Evolutionary conservation across 2,329 filamentous ascomycete genomes (phyloP).

Genomic region (Aspergillus pseudoterreus): DNA sequence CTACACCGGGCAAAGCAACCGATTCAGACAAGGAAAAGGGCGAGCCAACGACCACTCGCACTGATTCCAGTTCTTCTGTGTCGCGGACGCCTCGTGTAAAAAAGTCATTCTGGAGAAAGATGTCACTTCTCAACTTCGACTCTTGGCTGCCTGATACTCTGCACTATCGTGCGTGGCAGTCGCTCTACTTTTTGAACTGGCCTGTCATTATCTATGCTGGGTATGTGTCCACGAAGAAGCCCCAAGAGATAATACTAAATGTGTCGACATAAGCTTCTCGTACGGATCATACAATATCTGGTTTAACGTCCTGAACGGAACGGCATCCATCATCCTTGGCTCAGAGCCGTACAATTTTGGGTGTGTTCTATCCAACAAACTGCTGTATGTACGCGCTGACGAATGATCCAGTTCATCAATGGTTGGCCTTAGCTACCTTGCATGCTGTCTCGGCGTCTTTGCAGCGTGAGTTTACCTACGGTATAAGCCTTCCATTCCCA

Average conservation of each 20-base stretch:
- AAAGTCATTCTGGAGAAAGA: background rate
- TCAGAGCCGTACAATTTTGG: constrained; percentile 35
- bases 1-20: background rate
- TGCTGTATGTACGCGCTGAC: constrained; percentile 11
- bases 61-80: background rate
- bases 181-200: constrained; percentile 35
- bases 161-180: constrained; percentile 29
- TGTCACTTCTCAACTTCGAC: background rate
- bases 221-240: background rate
- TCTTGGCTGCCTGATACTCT: constrained; percentile 26
- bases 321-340: constrained; percentile 35
- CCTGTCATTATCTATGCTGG: constrained; percentile 39
- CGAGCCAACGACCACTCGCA: background rate
- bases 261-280: constrained; percentile 25
- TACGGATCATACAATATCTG: constrained; percentile 40
- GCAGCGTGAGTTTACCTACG: constrained; percentile 21
- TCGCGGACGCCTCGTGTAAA: background rate
- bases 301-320: constrained; percentile 41
- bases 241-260: too few relatives aligned
- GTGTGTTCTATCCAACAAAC: constrained; percentile 10
- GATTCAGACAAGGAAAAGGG: background rate
- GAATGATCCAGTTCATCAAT: constrained; percentile 27
- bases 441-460: constrained; percentile 32
- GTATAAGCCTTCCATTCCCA: too few relatives aligned
- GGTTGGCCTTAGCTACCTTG: constrained; percentile 37